A percentile compares a stretch with the other conserved stretches of the same genome.
These are phyloP conservation scores for Pestalotiopsis sp. DNA, from an alignment of 2,329 filamentous ascomycete genomes.

Conservation along the genomic window DNA sequence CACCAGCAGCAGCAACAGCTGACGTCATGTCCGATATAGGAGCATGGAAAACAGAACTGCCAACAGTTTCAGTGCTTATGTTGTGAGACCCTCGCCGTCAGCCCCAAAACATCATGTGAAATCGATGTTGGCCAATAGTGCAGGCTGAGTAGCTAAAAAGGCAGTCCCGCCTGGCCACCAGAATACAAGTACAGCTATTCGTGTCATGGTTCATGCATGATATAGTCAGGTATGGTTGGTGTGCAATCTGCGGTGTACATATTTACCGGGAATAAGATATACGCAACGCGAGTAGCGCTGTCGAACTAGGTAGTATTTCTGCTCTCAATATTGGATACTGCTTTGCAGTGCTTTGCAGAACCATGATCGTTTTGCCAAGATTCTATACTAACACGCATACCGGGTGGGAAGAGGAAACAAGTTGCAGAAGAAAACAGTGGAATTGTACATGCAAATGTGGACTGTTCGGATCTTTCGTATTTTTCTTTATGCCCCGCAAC, in stretches of 20 bases:
- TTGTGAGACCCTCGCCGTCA: not conserved
- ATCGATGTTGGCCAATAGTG: not conserved
- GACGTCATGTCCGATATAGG: slow-evolving; percentile 10
- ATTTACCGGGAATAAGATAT: no score
- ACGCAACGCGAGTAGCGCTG: no score
- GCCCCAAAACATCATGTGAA: not conserved
- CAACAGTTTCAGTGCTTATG: not conserved
- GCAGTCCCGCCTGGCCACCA: not conserved
- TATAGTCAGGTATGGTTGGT: not conserved
- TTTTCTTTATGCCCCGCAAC: not conserved
- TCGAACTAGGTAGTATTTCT: no score
- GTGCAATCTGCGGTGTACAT: not conserved
- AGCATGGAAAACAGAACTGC: not conserved
- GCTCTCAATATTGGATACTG: no score
- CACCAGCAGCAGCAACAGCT: not conserved
- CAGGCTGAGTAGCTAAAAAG: not conserved
- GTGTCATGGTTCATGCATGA: slow-evolving; percentile 1
- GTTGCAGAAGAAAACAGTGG: not conserved
- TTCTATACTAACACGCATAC: no score
- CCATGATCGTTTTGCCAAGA: no score
- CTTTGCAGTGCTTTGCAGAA: no score
- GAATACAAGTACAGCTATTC: not conserved
- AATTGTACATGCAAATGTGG: not conserved
- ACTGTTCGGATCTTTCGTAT: not conserved
- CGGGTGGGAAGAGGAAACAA: no score